Base-by-base conservation (phyloP, 2,329 filamentous ascomycete genomes). In the Cladosporium sp. region DNA sequence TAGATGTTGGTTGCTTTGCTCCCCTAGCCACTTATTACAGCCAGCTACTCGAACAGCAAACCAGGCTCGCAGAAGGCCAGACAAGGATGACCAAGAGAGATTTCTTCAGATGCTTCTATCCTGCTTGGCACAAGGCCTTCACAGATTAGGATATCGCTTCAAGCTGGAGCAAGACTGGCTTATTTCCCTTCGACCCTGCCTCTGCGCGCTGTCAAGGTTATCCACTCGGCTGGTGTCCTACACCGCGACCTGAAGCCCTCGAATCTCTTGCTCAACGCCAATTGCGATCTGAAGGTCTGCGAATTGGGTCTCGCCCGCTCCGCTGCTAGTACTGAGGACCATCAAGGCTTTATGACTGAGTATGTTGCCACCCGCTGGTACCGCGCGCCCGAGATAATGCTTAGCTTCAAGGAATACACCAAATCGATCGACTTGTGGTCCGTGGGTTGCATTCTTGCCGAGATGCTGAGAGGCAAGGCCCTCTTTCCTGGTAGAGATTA, bases 391-490 rank as follows among this genome's bases (percentile, higher is more conserved):
- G 93, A 97, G 79, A 97, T 97, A 73, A 97, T 97, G 93, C 97
- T 97, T 87, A 93, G 97, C 80, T n/a, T n/a, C n/a, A n/a, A n/a
- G n/a, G 97, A 92, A 82, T 97, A 97, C 80, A 97, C 93, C 74
- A 97, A 97, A 91, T 93, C 65, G 97, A 93, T 97, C 79, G 93
- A 97, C 77, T 93, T 97, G 30, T 97, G 93, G 94, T 97, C 93
- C 8, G 93, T 97, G 56, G 93, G 93, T 67, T 97, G 93, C 76
- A 97, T 97, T 73, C 86, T 97, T 58, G 93, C 93, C 59, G 93
- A 97, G 79, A 88, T 97, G 16, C 88, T 97, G 39, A 93, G 93
- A 66, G 92, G 93, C 62, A 90, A 93, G 65, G 93, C 93, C 43
- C 97, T 97, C 85, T 97, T 97, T 85, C 97, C 97, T 82, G 93